These are phyloP conservation scores for Homolaphlyctis polyrhiza DNA, from an alignment of 371 early-diverging fungal genomes.

Conservation along the genomic window DNA sequence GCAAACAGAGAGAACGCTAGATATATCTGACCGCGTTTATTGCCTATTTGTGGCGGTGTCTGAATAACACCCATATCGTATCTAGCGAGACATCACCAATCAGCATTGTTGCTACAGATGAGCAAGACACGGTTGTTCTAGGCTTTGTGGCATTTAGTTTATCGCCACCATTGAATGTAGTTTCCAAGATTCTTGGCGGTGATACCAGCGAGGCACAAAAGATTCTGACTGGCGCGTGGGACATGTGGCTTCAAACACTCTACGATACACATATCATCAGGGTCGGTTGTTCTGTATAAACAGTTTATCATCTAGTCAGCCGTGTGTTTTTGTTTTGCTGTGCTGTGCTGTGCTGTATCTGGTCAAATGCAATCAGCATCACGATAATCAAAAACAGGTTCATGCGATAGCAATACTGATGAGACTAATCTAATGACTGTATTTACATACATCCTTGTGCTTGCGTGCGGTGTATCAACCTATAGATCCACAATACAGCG, in stretches of 20 bases:
- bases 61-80: neutral
- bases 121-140: constrained; percentile 13
- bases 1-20: no score
- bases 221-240: constrained; percentile 23
- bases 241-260: constrained; percentile 23
- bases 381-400: no score
- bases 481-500: constrained; percentile 30
- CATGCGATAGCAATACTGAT: no score
- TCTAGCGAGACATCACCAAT: constrained; percentile 31
- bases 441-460: no score
- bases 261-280: constrained; percentile 27
- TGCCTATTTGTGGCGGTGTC: no score
- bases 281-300: constrained; percentile 6
- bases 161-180: constrained; percentile 28
- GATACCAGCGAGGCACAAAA: constrained; percentile 2
- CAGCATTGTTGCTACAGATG: constrained; percentile 27
- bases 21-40: no score
- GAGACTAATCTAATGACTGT: no score
- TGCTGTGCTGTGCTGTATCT: no score
- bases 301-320: constrained; percentile 3
- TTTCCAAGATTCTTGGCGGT: constrained; percentile 6
- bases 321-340: no score
- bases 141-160: constrained; percentile 33
- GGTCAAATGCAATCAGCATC: no score
- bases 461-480: neutral